phyloP scores from a whole-genome alignment of 768 basidiomycete species.

The Amanita thiersii region DNA sequence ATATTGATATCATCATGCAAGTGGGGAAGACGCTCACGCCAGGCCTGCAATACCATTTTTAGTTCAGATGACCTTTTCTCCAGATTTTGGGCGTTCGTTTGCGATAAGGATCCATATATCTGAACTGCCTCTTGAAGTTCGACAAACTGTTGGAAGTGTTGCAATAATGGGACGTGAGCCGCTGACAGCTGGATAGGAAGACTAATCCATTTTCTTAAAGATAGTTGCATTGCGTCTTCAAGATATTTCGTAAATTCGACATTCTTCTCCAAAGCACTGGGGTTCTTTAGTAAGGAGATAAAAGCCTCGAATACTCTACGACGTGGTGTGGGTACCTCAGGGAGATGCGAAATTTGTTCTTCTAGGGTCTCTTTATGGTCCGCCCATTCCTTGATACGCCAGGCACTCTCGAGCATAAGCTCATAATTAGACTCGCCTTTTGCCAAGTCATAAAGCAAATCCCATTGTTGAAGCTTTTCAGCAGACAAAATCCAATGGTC shows the following conservation, averaged over 20 bases:
- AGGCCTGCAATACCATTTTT: constrained; percentile 93
- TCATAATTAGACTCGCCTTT: constrained; percentile 87
- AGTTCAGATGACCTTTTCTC: constrained; percentile 94
- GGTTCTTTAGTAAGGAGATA: constrained; percentile 79
- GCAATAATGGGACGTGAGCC: constrained; percentile 91
- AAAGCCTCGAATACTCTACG: constrained; percentile 97
- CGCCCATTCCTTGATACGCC: constrained; percentile 91
- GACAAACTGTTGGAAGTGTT: constrained; percentile 98
- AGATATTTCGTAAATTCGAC: constrained; percentile 80
- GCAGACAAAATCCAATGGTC: constrained; percentile 97
- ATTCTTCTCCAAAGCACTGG: constrained; percentile 74
- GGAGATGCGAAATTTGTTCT: constrained; percentile 69
- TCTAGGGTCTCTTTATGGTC: constrained; percentile 73
- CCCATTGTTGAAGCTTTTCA: constrained; percentile 98
- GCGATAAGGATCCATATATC: constrained; percentile 85
- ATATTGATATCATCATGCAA: constrained; percentile 95
- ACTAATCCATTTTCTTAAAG: constrained; percentile 92
- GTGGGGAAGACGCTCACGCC: constrained; percentile 95
- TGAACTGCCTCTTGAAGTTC: constrained; percentile 94
- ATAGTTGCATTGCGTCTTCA: constrained; percentile 95
- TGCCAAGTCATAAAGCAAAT: constrained; percentile 86
- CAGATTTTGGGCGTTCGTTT: constrained; percentile 80
- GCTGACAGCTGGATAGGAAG: constrained; percentile 79
- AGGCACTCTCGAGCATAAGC: constrained; percentile 88
- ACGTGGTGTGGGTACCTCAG: constrained; percentile 89